These are phyloP conservation scores for Bacterosira constricta DNA, from an alignment of 108 stramenopile species.

Conservation along the genomic window DNA sequence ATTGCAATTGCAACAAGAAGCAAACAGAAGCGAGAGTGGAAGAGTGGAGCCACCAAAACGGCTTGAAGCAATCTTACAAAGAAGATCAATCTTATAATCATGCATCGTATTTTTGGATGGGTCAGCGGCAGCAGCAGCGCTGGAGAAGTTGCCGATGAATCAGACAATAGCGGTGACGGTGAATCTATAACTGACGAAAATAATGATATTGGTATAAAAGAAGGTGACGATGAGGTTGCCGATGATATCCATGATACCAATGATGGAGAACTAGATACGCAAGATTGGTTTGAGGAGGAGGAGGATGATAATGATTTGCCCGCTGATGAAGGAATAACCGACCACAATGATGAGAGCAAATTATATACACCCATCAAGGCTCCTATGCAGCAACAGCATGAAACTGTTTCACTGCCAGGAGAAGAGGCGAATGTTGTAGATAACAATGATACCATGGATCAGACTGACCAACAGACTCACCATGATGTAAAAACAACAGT, in stretches of 20 bases:
- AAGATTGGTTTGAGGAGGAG: neutral
- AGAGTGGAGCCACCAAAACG: no score
- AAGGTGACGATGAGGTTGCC: neutral
- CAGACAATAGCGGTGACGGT: neutral
- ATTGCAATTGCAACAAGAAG: no score
- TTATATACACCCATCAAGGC: neutral
- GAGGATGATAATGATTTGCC: neutral
- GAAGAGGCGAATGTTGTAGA: neutral
- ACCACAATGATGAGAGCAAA: neutral
- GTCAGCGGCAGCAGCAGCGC: neutral
- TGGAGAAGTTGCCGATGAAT: neutral
- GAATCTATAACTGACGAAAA: neutral
- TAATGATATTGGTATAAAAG: neutral
- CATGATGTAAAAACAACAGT: neutral
- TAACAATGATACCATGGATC: neutral
- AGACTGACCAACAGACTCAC: neutral
- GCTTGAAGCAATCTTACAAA: no score
- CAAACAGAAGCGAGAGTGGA: no score
- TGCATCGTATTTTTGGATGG: constrained; percentile 11
- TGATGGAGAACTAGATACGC: neutral
- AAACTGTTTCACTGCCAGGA: neutral
- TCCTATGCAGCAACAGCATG: neutral
- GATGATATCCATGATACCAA: neutral
- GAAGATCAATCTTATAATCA: no score
- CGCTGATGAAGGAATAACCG: neutral